Evolutionary conservation across 2,329 filamentous ascomycete species (phyloP), one percentile per base, ranked within the genome.

Genomic region (Alternaria hordeiaustralica): DNA sequence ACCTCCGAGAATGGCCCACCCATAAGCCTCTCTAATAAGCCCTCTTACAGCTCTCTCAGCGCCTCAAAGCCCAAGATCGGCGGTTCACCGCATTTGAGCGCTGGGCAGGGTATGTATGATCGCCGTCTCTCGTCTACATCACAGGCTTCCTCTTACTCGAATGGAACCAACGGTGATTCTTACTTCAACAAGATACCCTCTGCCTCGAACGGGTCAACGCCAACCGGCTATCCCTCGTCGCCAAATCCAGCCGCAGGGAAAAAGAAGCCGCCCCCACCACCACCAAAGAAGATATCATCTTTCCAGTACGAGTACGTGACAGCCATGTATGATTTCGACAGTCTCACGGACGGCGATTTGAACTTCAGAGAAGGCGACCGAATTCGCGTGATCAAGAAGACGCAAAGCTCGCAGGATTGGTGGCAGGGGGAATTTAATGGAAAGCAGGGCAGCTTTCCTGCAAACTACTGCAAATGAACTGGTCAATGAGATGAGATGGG

Each of bases 361-460:
- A 85, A 85, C 3, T 96, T 96, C 75, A 84, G 84, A 28, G 91
- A 94, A 78, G 93, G 92, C 2, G 93, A 96, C 73, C 84, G 87
- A 54, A 96, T 96, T 70, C 87, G 85, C 49, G 89, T 96, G 4
- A 75, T 94, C 30, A 92, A 92, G 82, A 93, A 91, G 82, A 96
- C 93, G 3, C 87, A 88, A 7, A 93, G 90, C 65, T 90, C 88
- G 21, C 91, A 96, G 80, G 93, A 96, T 76, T 96, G 93, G 92
- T 96, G 93, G 93, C 87, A 92, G 65, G 93, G 93, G 12, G 92
- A 96, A 78, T 67, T 94, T 13, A 83, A 84, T 44, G 92, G 92
- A 0, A 78, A 83, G 25, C 86, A 85, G 74, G 93, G 93, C 4
- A 89, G 84, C 69, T 96, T 96, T 76, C 93, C 93, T 1, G 93